Base-by-base conservation (phyloP, 148 eudicot genomes). In the Camellia granthamiana region DNA sequence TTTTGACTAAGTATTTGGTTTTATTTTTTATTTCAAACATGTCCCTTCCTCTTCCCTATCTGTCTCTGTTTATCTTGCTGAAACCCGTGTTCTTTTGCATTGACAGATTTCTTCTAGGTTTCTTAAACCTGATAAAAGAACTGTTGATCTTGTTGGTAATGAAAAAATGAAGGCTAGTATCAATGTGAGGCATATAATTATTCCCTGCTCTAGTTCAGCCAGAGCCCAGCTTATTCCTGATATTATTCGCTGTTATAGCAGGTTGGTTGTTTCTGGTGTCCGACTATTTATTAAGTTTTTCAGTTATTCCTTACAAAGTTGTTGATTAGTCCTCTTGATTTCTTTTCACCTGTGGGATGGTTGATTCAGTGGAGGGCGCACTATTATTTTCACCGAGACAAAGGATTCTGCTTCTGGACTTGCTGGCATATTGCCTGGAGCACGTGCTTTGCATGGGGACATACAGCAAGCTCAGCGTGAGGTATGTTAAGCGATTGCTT, bases 141-240 rank as follows among this genome's bases (percentile, higher is more conserved):
- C 95, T 56, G 97, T 91, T 23, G 99, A 96, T 86, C 98, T 96
- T 79, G 97, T 96, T 63, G 93, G 99, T 70, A 89, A 92, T 85
- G 98, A 96, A 86, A 91, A 89, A 83, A 93, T 96, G 98, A 96
- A 96, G 86, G 99, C 99, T 61, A 93, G 98, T 83, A 89, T 84
- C 76, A 91, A 68, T 85, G 94, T 96, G 54, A 90, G 99, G 82
- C 99, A 95, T 86, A 90, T 93, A 78, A 92, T 92, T 30, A 87
- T 96, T 61, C 98, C 99, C 6, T 96, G 99, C 84, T 87, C 97
- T 72, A 84, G 76, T 75, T 80, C 90, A 61, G 99, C 98, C 42
- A 90, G 93, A 87, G 69, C 91, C 42, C 91, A 93, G 81, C 90
- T 96, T 71, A 93, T 96, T 82, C 99, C 99, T 75, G 99, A 96